Percentiles rank a stretch among this genome's conserved stretches.
Conservation (phyloP, 768 basidiomycete genomes). For the Leccinum subtestaceum region DNA sequence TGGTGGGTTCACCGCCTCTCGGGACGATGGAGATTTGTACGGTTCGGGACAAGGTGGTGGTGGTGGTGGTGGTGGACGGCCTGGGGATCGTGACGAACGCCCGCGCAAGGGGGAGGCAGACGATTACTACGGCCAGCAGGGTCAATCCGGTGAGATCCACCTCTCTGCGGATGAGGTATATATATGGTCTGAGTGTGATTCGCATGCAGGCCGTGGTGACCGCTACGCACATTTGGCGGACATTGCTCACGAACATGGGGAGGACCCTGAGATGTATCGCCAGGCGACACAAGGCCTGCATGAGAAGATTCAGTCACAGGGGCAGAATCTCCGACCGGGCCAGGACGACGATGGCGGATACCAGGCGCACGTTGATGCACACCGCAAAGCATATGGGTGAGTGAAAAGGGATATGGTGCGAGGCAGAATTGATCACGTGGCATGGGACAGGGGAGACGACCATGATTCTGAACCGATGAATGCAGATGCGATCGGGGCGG, state of each 20-base stretch:
- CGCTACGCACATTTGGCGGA: slow-evolving; percentile 17
- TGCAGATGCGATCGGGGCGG: slow-evolving; percentile 24
- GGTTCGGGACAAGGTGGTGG: slow-evolving; percentile 8
- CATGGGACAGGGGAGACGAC: slow-evolving; percentile 13
- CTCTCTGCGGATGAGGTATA: not conserved
- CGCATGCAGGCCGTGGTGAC: slow-evolving; percentile 15
- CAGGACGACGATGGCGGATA: slow-evolving; percentile 12
- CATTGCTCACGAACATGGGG: slow-evolving; percentile 17
- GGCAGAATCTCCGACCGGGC: slow-evolving; percentile 3
- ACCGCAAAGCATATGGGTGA: slow-evolving; percentile 32
- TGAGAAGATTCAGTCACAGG: slow-evolving; percentile 19
- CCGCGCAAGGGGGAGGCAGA: slow-evolving; percentile 17
- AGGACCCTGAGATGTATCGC: slow-evolving; percentile 20
- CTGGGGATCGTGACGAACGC: slow-evolving; percentile 1
- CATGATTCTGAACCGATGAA: slow-evolving; percentile 25
- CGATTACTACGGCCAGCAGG: slow-evolving; percentile 17
- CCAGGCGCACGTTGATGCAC: slow-evolving; percentile 24
- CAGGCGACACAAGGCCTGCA: slow-evolving; percentile 24
- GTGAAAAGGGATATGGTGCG: not conserved
- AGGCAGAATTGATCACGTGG: not conserved
- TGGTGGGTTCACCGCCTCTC: slow-evolving; percentile 17
- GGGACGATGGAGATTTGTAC: slow-evolving; percentile 8
- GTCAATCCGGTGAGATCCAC: slow-evolving; percentile 3
- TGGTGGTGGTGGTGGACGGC: not conserved
- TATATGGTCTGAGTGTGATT: slow-evolving; percentile 4